phyloP scores from a whole-genome alignment of 2,329 filamentous ascomycete species.

The Periglandula ipomoeae region DNA sequence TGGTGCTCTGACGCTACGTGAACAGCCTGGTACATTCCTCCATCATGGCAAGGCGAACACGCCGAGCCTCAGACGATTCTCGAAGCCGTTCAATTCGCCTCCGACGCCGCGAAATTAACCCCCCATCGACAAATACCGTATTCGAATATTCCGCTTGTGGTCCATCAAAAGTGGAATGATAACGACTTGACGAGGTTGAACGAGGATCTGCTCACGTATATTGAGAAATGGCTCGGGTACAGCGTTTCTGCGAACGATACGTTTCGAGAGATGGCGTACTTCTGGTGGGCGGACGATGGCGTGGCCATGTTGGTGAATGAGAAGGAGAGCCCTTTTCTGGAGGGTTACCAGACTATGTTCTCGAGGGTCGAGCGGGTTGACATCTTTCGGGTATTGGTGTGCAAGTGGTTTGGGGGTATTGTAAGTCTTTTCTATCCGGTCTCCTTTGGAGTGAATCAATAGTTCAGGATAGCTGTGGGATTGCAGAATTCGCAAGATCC shows the following conservation, averaged over 20 bases:
- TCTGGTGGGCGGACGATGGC: slow-evolving; percentile 16
- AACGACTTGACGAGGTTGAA: slow-evolving; percentile 12
- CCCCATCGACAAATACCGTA: slow-evolving; percentile 11
- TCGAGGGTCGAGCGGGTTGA: slow-evolving; percentile 15
- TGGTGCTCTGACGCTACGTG: background rate
- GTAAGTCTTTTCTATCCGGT: slow-evolving; percentile 12
- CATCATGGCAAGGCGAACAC: slow-evolving; percentile 11
- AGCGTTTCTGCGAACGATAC: slow-evolving; percentile 5
- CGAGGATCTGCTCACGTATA: slow-evolving; percentile 11
- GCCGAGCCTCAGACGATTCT: slow-evolving; percentile 12
- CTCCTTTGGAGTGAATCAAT: too few relatives aligned
- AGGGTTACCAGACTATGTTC: slow-evolving; percentile 11
- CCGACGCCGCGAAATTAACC: slow-evolving; percentile 9
- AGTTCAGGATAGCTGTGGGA: too few relatives aligned
- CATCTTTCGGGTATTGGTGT: slow-evolving; percentile 15
- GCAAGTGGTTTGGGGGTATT: slow-evolving; percentile 16
- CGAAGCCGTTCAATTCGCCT: slow-evolving; percentile 13
- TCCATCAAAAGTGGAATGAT: slow-evolving; percentile 15
- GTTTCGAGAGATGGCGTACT: slow-evolving; percentile 14
- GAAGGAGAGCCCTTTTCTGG: slow-evolving; percentile 11
- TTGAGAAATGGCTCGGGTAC: slow-evolving; percentile 15
- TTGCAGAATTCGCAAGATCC: background rate
- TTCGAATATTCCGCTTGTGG: slow-evolving; percentile 17
- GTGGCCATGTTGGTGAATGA: slow-evolving; percentile 12
- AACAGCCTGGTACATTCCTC: slow-evolving; percentile 16